Base-by-base conservation (phyloP, 169 alveolate genomes). In the Eimeria necatrix region DNA sequence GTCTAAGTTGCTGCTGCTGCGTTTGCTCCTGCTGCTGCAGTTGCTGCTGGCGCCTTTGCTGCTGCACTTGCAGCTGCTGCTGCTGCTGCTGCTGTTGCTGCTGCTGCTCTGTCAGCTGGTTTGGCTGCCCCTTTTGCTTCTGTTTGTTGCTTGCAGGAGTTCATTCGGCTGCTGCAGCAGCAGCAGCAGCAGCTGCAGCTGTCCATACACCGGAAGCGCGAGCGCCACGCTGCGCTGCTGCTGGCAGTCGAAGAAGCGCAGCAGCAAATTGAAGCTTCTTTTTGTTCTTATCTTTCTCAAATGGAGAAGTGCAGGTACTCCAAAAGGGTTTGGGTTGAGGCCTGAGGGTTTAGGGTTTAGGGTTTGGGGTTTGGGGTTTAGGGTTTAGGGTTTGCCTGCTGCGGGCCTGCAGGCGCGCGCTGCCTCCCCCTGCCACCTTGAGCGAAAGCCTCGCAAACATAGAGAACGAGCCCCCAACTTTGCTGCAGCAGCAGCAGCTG, bases 401-500 rank as follows among this genome's bases (percentile, higher is more conserved):
- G 20, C 24, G 84, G 9, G 49, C 52, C n/a, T 64, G 5, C 76
- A 73, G 84, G 53, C 84, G 9, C 26, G 9, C 84, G 9, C 53
- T 73, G 84, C 84, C 84, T 32, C 52, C 52, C 46, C 84, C 84
- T 20, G 56, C 53, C 18, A n/a, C 84, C 24, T 73, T 73, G 84
- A 22, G 56, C 52, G 52, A 73, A 32, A 73, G 84, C 84, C 84
- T 73, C 84, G 53, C 48, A 8, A 73, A n/a, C 84, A 9, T 20
- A 22, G 78, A 68, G 16, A 68, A n/a, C 26, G 78, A 68, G 26
- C 46, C 78, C 26, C 78, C 78, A 10, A 5, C 4, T 4, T 9
- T 8, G 18, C 10, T 26, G 84, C 84, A 73, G 84, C 84, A 73
- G 84, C 84, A 73, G 84, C 84, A 73, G 84, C 84, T 8, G 84